Evolutionary conservation across 176 grass and related monocot genomes (phyloP).

Genomic region (Lolium multiflorum): DNA sequence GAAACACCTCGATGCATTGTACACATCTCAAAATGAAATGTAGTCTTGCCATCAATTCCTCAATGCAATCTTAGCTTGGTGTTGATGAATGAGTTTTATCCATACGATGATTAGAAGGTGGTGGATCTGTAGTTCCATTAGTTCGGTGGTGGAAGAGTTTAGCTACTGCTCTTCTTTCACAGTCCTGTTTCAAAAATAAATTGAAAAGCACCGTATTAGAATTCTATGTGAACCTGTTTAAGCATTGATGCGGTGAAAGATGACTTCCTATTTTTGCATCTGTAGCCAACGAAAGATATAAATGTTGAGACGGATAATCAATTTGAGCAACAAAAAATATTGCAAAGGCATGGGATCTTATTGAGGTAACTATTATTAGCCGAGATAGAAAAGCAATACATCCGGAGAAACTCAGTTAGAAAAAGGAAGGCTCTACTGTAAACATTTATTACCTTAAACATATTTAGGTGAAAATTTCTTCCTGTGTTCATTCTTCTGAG

Average conservation of each 20-base stretch:
- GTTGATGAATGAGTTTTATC: slow-evolving; percentile 17
- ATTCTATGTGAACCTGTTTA: slow-evolving; percentile 8
- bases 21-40: background rate
- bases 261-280: slow-evolving; percentile 6
- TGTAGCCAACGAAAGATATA: slow-evolving; percentile 6
- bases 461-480: slow-evolving; percentile 74
- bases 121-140: slow-evolving; percentile 46
- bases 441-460: slow-evolving; percentile 83
- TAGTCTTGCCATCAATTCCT: slow-evolving; percentile 9
- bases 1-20: background rate
- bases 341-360: background rate
- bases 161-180: slow-evolving; percentile 81
- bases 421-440: slow-evolving; percentile 4
- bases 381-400: background rate
- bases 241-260: background rate
- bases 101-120: slow-evolving; percentile 29
- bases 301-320: background rate
- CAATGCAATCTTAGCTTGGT: slow-evolving; percentile 27
- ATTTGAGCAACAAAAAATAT: slow-evolving; percentile 20
- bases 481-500: slow-evolving; percentile 72
- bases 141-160: slow-evolving; percentile 85
- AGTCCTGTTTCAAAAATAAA: slow-evolving; percentile 69
- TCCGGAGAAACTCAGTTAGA: background rate
- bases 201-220: background rate
- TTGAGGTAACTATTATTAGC: background rate